These are phyloP conservation scores for Parascedosporium putredinis DNA, from an alignment of 2,329 filamentous ascomycete species.

Conservation along the genomic window DNA sequence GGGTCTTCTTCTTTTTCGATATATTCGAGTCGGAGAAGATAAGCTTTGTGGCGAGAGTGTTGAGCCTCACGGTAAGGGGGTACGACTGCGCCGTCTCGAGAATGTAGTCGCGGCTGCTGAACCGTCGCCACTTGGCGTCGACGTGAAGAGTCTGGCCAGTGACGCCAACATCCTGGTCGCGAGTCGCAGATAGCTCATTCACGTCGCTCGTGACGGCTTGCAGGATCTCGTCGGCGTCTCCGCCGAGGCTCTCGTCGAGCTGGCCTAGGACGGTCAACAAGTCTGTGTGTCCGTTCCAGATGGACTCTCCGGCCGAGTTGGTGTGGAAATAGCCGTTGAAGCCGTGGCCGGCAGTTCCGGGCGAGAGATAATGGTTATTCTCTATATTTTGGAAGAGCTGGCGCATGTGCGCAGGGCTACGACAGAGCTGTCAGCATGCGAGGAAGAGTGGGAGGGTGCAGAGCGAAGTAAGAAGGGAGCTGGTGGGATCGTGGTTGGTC, in stretches of 20 bases:
- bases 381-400: conserved; percentile 44
- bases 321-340: conserved; percentile 25
- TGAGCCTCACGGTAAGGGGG: conserved; percentile 9
- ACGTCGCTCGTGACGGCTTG: conserved; percentile 18
- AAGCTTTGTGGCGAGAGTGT: conserved; percentile 10
- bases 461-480: no score
- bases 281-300: conserved; percentile 27
- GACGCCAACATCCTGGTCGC: conserved; percentile 10
- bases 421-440: no score
- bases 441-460: no score
- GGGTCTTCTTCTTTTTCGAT: conserved; percentile 14
- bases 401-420: conserved; percentile 41
- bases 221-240: conserved; percentile 3
- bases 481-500: not conserved
- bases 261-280: conserved; percentile 33
- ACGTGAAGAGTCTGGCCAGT: conserved; percentile 11
- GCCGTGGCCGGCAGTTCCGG: conserved; percentile 32
- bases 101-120: conserved; percentile 10
- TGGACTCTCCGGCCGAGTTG: not conserved
- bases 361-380: conserved; percentile 38
- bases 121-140: not conserved
- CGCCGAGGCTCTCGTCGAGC: conserved; percentile 15
- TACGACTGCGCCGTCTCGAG: conserved; percentile 12
- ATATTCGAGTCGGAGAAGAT: conserved; percentile 10
- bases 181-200: conserved; percentile 6